Evolutionary conservation across 1,139 yeast species (phyloP).

Genomic region (Debaryomycetaceae sp.): DNA sequence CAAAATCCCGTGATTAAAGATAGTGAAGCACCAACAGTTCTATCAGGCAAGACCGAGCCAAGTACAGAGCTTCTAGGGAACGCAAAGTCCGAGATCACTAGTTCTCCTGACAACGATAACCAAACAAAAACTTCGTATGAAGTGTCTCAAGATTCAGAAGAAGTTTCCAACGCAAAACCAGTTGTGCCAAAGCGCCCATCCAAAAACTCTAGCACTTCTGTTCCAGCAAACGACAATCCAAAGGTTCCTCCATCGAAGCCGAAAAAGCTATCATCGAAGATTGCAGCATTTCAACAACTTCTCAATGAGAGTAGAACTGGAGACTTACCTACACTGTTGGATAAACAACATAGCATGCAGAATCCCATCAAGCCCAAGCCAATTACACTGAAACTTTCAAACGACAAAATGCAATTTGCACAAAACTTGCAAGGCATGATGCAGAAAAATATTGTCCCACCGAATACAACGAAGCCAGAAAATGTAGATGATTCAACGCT

Average conservation of each 20-base stretch:
- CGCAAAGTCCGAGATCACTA: no score
- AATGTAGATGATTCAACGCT: constrained; percentile 5
- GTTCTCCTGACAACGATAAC: no score
- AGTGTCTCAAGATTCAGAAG: no score
- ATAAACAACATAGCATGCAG: constrained; percentile 5
- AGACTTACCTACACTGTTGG: constrained; percentile 5
- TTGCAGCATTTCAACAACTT: constrained; percentile 79
- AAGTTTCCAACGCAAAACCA: constrained; percentile 6
- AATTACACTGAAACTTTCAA: constrained; percentile 20
- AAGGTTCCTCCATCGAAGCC: constrained; percentile 67
- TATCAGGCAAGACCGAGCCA: no score
- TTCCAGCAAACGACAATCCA: constrained; percentile 5
- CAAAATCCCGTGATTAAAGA: no score
- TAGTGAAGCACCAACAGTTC: no score
- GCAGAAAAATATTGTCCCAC: constrained; percentile 54
- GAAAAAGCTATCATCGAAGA: constrained; percentile 69
- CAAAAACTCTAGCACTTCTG: constrained; percentile 1
- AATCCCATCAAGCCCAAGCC: not conserved
- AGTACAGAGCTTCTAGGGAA: no score
- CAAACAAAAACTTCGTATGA: no score
- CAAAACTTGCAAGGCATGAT: constrained; percentile 56
- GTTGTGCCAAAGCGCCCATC: constrained; percentile 18
- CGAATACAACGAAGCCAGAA: constrained; percentile 52
- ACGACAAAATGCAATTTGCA: constrained; percentile 46
- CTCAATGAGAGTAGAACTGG: constrained; percentile 30